A percentile compares a stretch with the other conserved stretches of the same genome.
Conservation (phyloP, 306 rosid genomes). For the Lathyrus sativus region DNA sequence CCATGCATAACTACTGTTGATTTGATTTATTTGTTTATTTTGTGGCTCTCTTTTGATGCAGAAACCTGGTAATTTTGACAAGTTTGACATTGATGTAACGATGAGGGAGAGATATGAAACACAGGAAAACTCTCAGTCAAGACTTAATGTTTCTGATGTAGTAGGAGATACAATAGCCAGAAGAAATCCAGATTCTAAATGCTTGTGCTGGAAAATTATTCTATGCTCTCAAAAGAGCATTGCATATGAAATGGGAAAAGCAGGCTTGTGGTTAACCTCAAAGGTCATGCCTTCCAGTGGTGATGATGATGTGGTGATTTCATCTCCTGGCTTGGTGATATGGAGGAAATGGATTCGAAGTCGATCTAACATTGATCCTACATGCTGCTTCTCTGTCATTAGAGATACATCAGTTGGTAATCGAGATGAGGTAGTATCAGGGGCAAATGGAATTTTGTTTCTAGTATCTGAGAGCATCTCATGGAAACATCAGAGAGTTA, state of each 20-base stretch:
- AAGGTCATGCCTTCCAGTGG: conserved; percentile 68
- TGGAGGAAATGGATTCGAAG: conserved; percentile 77
- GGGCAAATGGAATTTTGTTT: conserved; percentile 77
- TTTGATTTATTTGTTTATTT: conserved; percentile 20
- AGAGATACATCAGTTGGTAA: conserved; percentile 58
- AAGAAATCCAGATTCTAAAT: conserved; percentile 62
- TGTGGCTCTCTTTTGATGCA: conserved; percentile 37
- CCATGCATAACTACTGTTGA: conserved; percentile 25
- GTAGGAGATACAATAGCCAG: conserved; percentile 56
- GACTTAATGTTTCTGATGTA: conserved; percentile 75
- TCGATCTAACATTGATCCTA: conserved; percentile 50
- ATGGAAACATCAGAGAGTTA: conserved; percentile 62
- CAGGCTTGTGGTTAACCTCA: conserved; percentile 74
- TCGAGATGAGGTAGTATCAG: conserved; percentile 56
- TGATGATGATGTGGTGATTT: conserved; percentile 52
- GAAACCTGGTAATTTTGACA: conserved; percentile 52
- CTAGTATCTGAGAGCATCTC: conserved; percentile 67
- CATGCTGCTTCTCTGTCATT: conserved; percentile 78
- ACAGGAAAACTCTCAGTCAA: conserved; percentile 67
- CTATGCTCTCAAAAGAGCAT: conserved; percentile 59
- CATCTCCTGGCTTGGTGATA: conserved; percentile 67
- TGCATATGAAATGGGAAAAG: conserved; percentile 44
- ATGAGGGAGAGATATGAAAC: conserved; percentile 67
- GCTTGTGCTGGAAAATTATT: conserved; percentile 85
- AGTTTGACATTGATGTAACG: conserved; percentile 67